A percentile compares a stretch with the other conserved stretches of the same genome.
phyloP scores from a whole-genome alignment of 2,329 filamentous ascomycete species.

The Claviceps capensis region DNA sequence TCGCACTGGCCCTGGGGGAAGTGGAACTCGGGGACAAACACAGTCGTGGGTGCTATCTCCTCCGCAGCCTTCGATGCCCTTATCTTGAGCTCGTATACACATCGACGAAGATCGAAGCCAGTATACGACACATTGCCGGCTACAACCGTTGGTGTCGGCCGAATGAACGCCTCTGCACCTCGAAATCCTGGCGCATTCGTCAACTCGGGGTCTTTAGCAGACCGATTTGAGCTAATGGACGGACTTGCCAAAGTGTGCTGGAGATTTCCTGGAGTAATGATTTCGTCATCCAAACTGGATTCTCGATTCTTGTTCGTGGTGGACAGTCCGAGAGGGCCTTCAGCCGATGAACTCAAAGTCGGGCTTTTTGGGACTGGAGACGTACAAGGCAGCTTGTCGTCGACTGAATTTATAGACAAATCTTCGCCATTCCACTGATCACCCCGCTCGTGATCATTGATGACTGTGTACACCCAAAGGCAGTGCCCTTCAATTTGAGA shows the following conservation, averaged over 20 bases:
- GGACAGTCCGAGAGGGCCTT: slow-evolving; percentile 20
- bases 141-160: slow-evolving; percentile 65
- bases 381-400: slow-evolving; percentile 54
- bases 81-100: slow-evolving; percentile 62
- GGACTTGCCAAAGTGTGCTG: slow-evolving; percentile 56
- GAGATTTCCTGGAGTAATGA: slow-evolving; percentile 62
- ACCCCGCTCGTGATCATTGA: slow-evolving; percentile 78
- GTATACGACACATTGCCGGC: slow-evolving; percentile 58
- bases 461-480: slow-evolving; percentile 72
- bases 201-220: slow-evolving; percentile 40
- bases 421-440: slow-evolving; percentile 98
- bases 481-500: slow-evolving; percentile 74
- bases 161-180: slow-evolving; percentile 84
- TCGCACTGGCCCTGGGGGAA: slow-evolving; percentile 63
- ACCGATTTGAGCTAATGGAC: slow-evolving; percentile 46
- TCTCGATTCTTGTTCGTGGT: slow-evolving; percentile 13
- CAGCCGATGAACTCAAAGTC: slow-evolving; percentile 29
- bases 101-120: slow-evolving; percentile 71
- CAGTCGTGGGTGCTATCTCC: slow-evolving; percentile 58
- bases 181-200: slow-evolving; percentile 61
- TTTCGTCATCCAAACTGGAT: slow-evolving; percentile 36
- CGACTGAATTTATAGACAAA: slow-evolving; percentile 73
- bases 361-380: slow-evolving; percentile 34
- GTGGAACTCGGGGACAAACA: slow-evolving; percentile 85
- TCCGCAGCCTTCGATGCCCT: slow-evolving; percentile 42